Conservation (phyloP, 495 filamentous ascomycete species). For the Neurospora tetraspora region DNA sequence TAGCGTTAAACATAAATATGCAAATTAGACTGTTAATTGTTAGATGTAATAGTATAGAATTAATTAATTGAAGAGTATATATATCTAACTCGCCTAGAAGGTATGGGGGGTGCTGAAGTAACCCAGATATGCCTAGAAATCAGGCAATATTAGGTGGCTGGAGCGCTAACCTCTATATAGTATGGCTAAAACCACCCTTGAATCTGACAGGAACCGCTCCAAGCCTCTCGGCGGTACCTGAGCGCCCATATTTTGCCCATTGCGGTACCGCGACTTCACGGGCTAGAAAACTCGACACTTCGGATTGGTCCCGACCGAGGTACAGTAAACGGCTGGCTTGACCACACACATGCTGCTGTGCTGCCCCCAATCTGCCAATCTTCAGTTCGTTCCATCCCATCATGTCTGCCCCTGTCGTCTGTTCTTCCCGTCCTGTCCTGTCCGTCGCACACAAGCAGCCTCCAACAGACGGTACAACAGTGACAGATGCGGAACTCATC, state of each 20-base stretch:
- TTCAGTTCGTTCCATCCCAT: background rate
- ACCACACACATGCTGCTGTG: background rate
- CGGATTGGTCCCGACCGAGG: background rate
- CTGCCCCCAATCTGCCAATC: background rate
- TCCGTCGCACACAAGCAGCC: too few species aligned
- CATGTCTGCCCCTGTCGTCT: background rate
- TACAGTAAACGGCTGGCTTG: background rate
- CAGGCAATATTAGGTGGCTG: too few species aligned
- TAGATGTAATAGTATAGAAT: too few species aligned
- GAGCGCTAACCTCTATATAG: too few species aligned
- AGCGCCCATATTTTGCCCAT: background rate
- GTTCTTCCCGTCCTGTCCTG: background rate
- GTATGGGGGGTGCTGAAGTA: too few species aligned
- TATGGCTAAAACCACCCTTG: too few species aligned
- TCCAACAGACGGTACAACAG: too few species aligned
- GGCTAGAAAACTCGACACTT: background rate
- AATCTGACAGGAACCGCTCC: background rate
- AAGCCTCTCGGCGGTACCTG: background rate
- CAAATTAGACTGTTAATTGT: too few species aligned
- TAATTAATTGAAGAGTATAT: too few species aligned
- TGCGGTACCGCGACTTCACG: background rate
- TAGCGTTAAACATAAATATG: too few species aligned
- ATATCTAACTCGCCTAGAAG: too few species aligned
- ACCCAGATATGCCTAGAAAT: too few species aligned
- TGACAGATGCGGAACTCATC: background rate